Evolutionary conservation across 2,329 filamentous ascomycete genomes (phyloP), one percentile per base, ranked within the genome.

Genomic region (Diplodia seriata): DNA sequence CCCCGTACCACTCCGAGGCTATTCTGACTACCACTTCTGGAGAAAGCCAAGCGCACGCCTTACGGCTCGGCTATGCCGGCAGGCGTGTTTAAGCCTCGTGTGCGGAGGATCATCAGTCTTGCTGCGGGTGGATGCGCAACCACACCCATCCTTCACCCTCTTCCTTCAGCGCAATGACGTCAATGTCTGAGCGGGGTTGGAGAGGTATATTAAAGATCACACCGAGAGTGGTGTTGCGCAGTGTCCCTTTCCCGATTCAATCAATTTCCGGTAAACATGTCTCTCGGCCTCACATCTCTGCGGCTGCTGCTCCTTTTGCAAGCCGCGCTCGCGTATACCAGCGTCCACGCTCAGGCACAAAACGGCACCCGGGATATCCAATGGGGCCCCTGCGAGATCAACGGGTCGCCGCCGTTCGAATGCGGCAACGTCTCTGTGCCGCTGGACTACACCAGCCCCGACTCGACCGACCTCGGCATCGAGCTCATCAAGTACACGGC

Each of bases 371-470:
- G 40, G 26, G 20, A 33, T 2, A 65, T 65, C 26, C 31, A 65
- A 26, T 65, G 62, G 62, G 50, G 62, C 1, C 23, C 62, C 29
- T 65, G 62, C 18, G 6, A 8, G 9, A n/a, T 64, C 6, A 9
- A 26, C 29, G 31, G 23, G 20, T 53, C 61, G 20, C 18, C 40
- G 8, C 36, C 50, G 8, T 18, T 72, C 3, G 57, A 61, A 40
- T 80, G 78, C 68, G 76, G 73, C 1, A 77, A 65, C 20, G 67
- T 80, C 3, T 43, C 70, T 1, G 77, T 80, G 0, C 78, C 78
- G 2, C 72, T 79, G 1, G 78, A 80, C 68, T 80, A 79, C 61
- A 73, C 73, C 14, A 67, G 74, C 26, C 51, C 68, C 11, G 64
- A 72, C 11, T 70, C 71, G 31, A 70, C 65, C 9, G 67, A 70